phyloP scores from a whole-genome alignment of 805 yeast genomes.

The Kockiozyma suomiensis region DNA sequence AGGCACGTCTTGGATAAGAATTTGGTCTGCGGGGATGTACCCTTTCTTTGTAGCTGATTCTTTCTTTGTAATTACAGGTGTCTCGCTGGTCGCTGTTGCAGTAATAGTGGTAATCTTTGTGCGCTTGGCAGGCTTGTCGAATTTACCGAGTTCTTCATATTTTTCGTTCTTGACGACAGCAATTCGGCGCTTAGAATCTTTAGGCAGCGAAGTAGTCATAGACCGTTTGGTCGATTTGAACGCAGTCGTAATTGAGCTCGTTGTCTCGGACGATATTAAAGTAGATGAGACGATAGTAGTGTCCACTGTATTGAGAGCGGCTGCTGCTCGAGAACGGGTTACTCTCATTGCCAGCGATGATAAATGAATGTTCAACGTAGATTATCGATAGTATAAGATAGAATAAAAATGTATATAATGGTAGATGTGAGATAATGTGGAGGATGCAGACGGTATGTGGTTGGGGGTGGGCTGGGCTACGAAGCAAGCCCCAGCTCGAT shows the following conservation, averaged over 20 bases:
- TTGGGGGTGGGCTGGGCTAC: too few relatives aligned
- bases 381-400: too few relatives aligned
- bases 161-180: neutral
- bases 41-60: neutral
- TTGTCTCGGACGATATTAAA: neutral
- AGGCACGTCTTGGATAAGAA: neutral
- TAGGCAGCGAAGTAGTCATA: neutral
- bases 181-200: neutral
- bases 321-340: neutral
- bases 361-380: neutral
- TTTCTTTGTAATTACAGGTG: neutral
- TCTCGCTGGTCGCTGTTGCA: neutral
- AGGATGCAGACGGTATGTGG: too few relatives aligned
- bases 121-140: neutral
- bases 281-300: neutral
- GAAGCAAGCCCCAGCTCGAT: too few relatives aligned
- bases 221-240: neutral
- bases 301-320: neutral
- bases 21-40: constrained; percentile 1
- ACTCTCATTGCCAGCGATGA: neutral
- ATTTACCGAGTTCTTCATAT: neutral
- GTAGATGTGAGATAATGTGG: too few relatives aligned
- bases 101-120: neutral
- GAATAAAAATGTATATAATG: too few relatives aligned
- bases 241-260: neutral